Conservation (phyloP, 331 rosid species). For the Malus hybrid region DNA sequence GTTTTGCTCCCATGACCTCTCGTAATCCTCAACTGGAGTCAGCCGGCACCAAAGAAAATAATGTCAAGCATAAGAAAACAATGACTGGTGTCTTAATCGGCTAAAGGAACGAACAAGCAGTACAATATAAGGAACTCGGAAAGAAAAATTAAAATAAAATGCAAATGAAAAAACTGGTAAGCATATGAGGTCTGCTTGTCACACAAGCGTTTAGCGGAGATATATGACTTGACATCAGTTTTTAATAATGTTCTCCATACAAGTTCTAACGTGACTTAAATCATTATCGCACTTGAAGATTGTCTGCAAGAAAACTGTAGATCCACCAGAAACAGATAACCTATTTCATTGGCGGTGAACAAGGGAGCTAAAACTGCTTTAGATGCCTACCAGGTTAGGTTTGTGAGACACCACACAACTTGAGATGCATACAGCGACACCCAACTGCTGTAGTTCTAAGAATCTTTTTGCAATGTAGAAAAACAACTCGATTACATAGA, state of each 20-base stretch:
- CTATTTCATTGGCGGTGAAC: background rate
- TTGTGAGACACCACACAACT: background rate
- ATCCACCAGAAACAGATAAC: background rate
- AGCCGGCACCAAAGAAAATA: background rate
- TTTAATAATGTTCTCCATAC: too few relatives aligned
- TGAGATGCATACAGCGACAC: background rate
- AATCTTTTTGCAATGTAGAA: background rate
- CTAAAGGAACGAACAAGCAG: background rate
- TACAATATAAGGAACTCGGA: background rate
- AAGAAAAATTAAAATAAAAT: too few relatives aligned
- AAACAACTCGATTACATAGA: background rate
- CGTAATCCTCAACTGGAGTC: slow-evolving; percentile 69
- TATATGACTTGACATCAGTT: background rate
- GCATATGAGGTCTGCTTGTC: background rate
- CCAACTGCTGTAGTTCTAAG: background rate
- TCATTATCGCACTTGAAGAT: background rate
- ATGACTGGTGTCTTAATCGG: background rate
- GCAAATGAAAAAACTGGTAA: background rate
- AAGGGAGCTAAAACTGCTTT: background rate
- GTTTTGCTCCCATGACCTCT: slow-evolving; percentile 92
- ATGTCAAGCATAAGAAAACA: slow-evolving; percentile 5
- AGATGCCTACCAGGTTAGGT: background rate
- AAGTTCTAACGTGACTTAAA: too few relatives aligned
- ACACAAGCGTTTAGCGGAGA: background rate
- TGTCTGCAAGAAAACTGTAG: background rate